phyloP scores from a whole-genome alignment of 257 asterid genomes.

The Eucommia ulmoides region DNA sequence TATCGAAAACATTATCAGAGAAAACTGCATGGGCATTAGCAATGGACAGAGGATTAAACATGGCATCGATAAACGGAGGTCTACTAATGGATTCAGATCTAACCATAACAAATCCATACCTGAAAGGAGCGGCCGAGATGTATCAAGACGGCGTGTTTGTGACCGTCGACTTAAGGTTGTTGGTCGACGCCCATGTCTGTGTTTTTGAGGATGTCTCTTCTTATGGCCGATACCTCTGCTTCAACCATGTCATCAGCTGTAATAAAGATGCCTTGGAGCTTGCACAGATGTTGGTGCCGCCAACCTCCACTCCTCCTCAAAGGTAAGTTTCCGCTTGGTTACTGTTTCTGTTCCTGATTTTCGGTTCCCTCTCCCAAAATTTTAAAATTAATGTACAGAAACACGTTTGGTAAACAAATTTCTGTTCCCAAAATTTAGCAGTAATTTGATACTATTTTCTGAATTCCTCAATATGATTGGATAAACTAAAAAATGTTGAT shows the following conservation, averaged over 20 bases:
- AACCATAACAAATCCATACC: slow-evolving; percentile 62
- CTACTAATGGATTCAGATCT: slow-evolving; percentile 48
- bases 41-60: slow-evolving; percentile 83
- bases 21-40: slow-evolving; percentile 93
- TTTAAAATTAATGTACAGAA: not conserved
- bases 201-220: slow-evolving; percentile 74
- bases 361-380: too few relatives aligned
- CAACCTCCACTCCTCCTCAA: slow-evolving; percentile 12
- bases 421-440: too few relatives aligned
- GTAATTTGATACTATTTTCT: too few relatives aligned
- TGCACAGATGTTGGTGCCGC: slow-evolving; percentile 35
- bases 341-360: too few relatives aligned
- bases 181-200: slow-evolving; percentile 74
- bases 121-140: slow-evolving; percentile 87
- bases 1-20: slow-evolving; percentile 79
- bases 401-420: not conserved
- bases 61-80: slow-evolving; percentile 76
- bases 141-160: slow-evolving; percentile 72
- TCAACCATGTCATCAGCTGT: slow-evolving; percentile 44
- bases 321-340: too few relatives aligned
- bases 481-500: too few relatives aligned
- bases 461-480: too few relatives aligned
- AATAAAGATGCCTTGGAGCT: slow-evolving; percentile 46
- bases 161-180: slow-evolving; percentile 64
- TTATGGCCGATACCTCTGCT: slow-evolving; percentile 78